Percentiles rank a stretch among this genome's conserved stretches.
These are phyloP conservation scores for Polygonum maritimum DNA, from an alignment of 148 eudicot species.

Conservation along the genomic window DNA sequence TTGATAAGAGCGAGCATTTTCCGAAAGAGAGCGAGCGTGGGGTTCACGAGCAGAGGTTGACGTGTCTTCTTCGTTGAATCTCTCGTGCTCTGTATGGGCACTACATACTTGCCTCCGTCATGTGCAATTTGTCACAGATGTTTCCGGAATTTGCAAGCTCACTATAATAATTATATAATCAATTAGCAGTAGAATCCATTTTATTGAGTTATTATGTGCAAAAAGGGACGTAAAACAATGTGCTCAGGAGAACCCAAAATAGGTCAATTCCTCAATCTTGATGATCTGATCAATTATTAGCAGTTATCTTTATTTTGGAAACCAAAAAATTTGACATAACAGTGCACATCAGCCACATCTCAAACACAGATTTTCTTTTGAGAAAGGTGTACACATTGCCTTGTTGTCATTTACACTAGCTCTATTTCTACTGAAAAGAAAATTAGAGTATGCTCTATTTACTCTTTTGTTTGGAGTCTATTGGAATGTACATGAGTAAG, in stretches of 20 bases:
- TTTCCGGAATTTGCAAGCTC: background rate
- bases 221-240: background rate
- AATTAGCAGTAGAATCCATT: background rate
- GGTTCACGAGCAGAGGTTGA: background rate
- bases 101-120: background rate
- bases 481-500: background rate
- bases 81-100: background rate
- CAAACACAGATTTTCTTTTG: background rate
- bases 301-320: no score
- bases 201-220: background rate
- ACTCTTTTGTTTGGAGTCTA: background rate
- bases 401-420: background rate
- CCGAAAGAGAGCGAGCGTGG: background rate
- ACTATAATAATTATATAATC: no score
- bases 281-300: no score
- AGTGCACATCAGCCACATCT: background rate
- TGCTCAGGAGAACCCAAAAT: background rate
- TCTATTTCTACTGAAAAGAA: background rate
- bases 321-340: no score
- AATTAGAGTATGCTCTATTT: background rate
- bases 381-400: background rate
- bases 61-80: background rate
- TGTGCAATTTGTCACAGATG: background rate
- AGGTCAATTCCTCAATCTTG: background rate
- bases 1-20: no score